Percentiles rank a stretch among this genome's conserved stretches.
Evolutionary conservation across 768 basidiomycete species (phyloP).

Genomic region (Fomitopsis serialis): DNA sequence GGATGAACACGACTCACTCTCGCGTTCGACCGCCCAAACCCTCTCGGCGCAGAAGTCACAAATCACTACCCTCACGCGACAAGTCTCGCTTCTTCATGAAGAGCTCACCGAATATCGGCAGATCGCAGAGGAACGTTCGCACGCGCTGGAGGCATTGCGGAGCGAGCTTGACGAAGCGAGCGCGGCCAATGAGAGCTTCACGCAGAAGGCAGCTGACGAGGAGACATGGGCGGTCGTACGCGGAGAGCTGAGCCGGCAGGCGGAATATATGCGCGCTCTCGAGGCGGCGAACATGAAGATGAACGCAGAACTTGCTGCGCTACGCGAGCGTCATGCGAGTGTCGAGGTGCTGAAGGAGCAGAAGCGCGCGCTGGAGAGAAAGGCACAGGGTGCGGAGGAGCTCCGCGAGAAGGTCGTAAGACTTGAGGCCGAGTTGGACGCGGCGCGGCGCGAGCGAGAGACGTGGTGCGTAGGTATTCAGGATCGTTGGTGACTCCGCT

Average conservation of each 20-base stretch:
- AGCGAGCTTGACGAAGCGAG: conserved; percentile 42
- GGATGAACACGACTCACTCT: conserved; percentile 46
- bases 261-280: conserved; percentile 51
- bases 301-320: conserved; percentile 43
- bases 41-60: conserved; percentile 47
- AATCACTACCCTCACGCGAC: conserved; percentile 41
- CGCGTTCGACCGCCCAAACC: conserved; percentile 43
- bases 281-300: conserved; percentile 57
- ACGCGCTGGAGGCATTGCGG: conserved; percentile 40
- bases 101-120: conserved; percentile 40
- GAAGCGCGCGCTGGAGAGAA: conserved; percentile 57
- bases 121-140: conserved; percentile 36
- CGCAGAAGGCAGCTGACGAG: conserved; percentile 32
- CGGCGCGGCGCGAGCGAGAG: conserved; percentile 48
- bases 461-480: conserved; percentile 40
- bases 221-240: conserved; percentile 59
- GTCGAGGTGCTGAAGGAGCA: conserved; percentile 73
- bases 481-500: not conserved
- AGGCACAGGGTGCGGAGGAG: conserved; percentile 43
- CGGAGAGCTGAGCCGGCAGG: conserved; percentile 65
- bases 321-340: conserved; percentile 52
- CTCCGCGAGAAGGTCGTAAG: conserved; percentile 49
- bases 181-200: conserved; percentile 26
- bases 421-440: conserved; percentile 64
- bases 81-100: conserved; percentile 40